Evolutionary conservation across 306 rosid genomes (phyloP), one percentile per base, ranked within the genome.

Genomic region (Nissolia schottii): DNA sequence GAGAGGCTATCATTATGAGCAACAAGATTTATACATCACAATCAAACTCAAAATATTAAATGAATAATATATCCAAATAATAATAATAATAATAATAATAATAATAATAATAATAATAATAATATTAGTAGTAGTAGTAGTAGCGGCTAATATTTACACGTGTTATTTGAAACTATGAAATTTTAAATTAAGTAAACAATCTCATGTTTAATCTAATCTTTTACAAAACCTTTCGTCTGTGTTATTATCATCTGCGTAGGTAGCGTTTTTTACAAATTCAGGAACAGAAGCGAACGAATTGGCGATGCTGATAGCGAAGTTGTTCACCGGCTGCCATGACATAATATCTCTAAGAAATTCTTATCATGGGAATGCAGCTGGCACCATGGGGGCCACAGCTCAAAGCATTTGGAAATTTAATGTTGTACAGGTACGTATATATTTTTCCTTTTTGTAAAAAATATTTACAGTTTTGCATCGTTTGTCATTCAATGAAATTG

Each of bases 231-330:
- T 28, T 32, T 35, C 40, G 20, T 34, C 3, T n/a, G 46, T 61
- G 23, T 48, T 15, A 69, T 25, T 75, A 8, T 27, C n/a, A n/a
- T n/a, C n/a, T n/a, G 20, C 13, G 40, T 6, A 94, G 99, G 99
- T 94, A 77, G 96, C 80, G 70, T 91, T 91, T 66, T 94, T 91
- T 29, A 94, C 99, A 18, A 94, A 94, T 72, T 94, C 99, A 27
- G 99, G 99, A 79, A 94, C 99, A 10, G 99, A 94, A 78, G 97
- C 99, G 54, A 94, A 94, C 50, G 97, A 94, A 85, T 78, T 94
- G 28, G 99, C 99, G 3, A 79, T 91, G 66, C 22, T 94, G 79
- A 89, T 94, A 2, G 95, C 99, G 29, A 85, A 76, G 78, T 46
- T 91, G 64, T 85, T 89, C 76, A 89, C 96, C 0, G 96, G 97